Conservation (phyloP, 257 asterid genomes). For the Schizonepeta tenuifolia region DNA sequence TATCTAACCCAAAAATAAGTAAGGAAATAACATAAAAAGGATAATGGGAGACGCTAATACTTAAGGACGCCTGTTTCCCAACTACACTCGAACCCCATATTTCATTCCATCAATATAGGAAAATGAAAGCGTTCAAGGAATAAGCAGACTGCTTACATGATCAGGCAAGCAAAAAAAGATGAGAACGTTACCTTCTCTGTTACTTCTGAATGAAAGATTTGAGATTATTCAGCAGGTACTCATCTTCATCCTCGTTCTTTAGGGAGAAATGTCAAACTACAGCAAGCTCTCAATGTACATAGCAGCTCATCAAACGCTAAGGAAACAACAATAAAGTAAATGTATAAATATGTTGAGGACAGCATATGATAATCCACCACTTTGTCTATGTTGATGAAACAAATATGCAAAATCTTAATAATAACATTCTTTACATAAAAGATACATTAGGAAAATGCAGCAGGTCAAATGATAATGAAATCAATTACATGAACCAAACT, state of each 20-base stretch:
- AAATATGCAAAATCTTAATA: background rate
- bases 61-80: conserved; percentile 11
- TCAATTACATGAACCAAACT: conserved; percentile 16
- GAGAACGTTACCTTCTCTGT: conserved; percentile 24
- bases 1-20: conserved; percentile 6
- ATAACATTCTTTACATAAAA: background rate
- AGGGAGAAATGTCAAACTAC: conserved; percentile 49
- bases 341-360: background rate
- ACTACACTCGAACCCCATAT: background rate
- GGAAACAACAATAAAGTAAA: background rate
- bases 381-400: background rate
- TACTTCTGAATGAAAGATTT: conserved; percentile 45
- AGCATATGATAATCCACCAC: background rate
- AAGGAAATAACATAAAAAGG: no score
- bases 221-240: conserved; percentile 8
- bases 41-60: background rate
- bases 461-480: conserved; percentile 5
- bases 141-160: background rate
- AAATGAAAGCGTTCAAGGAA: background rate
- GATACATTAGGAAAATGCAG: background rate
- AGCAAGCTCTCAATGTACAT: conserved; percentile 44
- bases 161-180: background rate
- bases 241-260: conserved; percentile 24
- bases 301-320: conserved; percentile 44
- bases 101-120: background rate